phyloP scores from a whole-genome alignment of 2,329 filamentous ascomycete species.

The Penicillium carneum region DNA sequence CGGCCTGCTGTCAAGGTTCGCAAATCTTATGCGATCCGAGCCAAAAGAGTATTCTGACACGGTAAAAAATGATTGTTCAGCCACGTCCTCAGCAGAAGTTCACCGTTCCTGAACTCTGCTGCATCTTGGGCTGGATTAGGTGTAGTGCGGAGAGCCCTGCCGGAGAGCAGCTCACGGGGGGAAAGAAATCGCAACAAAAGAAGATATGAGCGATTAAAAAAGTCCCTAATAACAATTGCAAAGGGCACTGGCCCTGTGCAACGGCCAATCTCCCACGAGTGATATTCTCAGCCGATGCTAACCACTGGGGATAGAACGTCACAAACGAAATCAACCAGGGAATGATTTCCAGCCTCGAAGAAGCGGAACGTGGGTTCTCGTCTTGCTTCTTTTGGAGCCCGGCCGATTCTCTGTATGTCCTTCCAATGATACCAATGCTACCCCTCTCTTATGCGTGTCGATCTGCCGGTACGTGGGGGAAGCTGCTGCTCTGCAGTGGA shows the following conservation, averaged over 20 bases:
- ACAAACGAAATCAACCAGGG: conserved; percentile 28
- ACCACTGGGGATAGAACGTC: conserved; percentile 33
- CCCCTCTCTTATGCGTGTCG: conserved; percentile 42
- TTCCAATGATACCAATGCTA: conserved; percentile 34
- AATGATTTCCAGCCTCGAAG: conserved; percentile 33
- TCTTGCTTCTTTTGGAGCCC: conserved; percentile 32
- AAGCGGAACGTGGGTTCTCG: conserved; percentile 25
- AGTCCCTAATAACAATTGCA: conserved; percentile 35
- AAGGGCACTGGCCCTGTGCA: conserved; percentile 36
- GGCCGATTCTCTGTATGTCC: conserved; percentile 28
- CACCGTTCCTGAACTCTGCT: conserved; percentile 53
- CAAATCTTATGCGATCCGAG: conserved; percentile 43
- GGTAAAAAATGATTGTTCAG: conserved; percentile 42
- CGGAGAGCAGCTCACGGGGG: conserved; percentile 49
- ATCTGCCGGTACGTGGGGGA: conserved; percentile 47
- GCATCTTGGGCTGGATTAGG: conserved; percentile 53
- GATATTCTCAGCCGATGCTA: conserved; percentile 27
- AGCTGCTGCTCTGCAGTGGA: conserved; percentile 42
- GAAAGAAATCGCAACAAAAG: conserved; percentile 34
- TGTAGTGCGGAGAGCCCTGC: conserved; percentile 52
- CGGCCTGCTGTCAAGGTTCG: conserved; percentile 41
- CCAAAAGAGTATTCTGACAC: conserved; percentile 43
- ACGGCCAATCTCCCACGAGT: conserved; percentile 25
- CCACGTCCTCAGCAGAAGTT: conserved; percentile 51
- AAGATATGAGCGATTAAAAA: conserved; percentile 23